Conservation (phyloP, 2,329 filamentous ascomycete genomes). For the Pezicula radicicola region DNA sequence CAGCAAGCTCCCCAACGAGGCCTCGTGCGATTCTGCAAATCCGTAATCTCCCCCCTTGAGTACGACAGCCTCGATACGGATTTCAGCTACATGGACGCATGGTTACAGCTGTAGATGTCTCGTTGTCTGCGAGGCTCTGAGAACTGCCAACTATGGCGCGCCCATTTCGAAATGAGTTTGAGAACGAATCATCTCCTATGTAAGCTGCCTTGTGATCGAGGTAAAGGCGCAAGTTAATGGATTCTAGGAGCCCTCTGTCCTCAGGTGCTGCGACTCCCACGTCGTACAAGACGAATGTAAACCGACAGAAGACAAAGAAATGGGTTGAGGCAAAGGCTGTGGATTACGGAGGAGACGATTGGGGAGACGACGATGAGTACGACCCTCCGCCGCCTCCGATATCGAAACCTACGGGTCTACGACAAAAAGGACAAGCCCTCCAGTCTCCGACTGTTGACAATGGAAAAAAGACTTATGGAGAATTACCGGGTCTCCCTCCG, state of each 20-base stretch:
- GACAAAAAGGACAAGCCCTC: constrained; percentile 36
- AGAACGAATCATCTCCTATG: constrained; percentile 23
- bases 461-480: constrained; percentile 26
- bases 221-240: background rate
- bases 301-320: constrained; percentile 86
- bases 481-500: constrained; percentile 21
- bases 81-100: constrained; percentile 8
- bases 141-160: constrained; percentile 25
- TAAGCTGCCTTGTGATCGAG: constrained; percentile 14
- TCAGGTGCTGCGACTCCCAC: constrained; percentile 20
- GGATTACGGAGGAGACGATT: constrained; percentile 90
- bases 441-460: constrained; percentile 11
- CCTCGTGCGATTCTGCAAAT: background rate
- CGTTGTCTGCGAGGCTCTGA: constrained; percentile 11
- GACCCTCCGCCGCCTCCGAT: constrained; percentile 39
- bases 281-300: constrained; percentile 78
- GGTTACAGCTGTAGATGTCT: constrained; percentile 14
- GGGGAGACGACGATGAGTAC: constrained; percentile 73
- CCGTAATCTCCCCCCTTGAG: background rate
- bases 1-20: background rate
- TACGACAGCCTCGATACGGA: background rate
- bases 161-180: constrained; percentile 26
- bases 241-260: constrained; percentile 20
- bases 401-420: constrained; percentile 36
- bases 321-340: constrained; percentile 88